phyloP scores from a whole-genome alignment of 2,329 filamentous ascomycete species.

The Setomelanomma holmii region DNA sequence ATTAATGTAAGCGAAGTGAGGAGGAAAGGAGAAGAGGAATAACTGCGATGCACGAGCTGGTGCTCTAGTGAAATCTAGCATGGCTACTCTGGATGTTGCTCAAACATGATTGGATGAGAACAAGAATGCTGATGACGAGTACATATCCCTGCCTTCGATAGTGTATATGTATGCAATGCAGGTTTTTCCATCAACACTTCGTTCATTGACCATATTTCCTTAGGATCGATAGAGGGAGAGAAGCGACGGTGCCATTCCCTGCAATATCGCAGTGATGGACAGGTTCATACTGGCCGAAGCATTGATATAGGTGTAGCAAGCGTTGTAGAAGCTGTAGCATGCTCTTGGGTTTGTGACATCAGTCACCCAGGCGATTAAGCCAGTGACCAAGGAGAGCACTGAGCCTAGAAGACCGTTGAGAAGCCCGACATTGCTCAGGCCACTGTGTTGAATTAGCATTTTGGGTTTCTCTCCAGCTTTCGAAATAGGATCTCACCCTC shows the following conservation, averaged over 20 bases:
- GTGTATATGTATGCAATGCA: too few relatives aligned
- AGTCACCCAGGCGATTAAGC: not conserved
- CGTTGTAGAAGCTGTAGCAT: not conserved
- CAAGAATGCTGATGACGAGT: too few relatives aligned
- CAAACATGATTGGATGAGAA: too few relatives aligned
- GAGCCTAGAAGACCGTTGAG: not conserved
- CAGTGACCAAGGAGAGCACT: not conserved
- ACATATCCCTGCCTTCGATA: too few relatives aligned
- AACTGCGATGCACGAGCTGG: too few relatives aligned
- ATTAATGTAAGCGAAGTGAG: not conserved
- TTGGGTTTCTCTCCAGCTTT: not conserved
- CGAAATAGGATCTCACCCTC: not conserved
- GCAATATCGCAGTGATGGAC: not conserved
- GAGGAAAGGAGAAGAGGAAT: not conserved
- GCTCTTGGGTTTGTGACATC: not conserved
- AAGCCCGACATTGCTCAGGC: not conserved
- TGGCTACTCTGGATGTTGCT: not conserved
- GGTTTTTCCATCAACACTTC: not conserved
- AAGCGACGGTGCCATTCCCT: not conserved
- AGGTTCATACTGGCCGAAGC: not conserved
- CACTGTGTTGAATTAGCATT: not conserved
- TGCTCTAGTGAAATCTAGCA: too few relatives aligned
- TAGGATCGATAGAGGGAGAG: not conserved
- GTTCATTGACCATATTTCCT: not conserved
- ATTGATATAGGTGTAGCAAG: constrained; percentile 60